Evolutionary conservation across 352 stramenopile species (phyloP), one percentile per base, ranked within the genome.

Genomic region (Globisporangium polare): DNA sequence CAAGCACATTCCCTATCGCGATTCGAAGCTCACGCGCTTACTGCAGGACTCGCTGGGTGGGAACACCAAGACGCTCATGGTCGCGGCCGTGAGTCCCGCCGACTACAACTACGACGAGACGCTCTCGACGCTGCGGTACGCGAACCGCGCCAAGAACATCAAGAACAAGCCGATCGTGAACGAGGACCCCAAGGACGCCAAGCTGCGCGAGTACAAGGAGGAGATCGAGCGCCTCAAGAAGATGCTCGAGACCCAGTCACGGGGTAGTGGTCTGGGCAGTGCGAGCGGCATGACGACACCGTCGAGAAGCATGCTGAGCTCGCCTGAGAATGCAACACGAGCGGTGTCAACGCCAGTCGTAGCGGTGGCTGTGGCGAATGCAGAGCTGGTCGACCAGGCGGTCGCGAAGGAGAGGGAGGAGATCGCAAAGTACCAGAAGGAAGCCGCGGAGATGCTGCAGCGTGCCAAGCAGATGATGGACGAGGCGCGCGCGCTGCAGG

Each of bases 41-140:
- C 76, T 98, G 33, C 82, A 96, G 50, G 91, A 97, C 66, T 89
- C 80, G 55, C 64, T 97, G 3, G 87, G 88, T 26, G 89, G 86
- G 24, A 97, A 95, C 62, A 92, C 81, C 3, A 95, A 94, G 58
- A 97, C 91, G 2, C 74, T 98, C 20, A 99, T 99, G 83, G 84
- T 99, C 31, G 96, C 97, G 0, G 97, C 94, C 31, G 87, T 98
- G 13, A 98, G 90, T 29, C 96, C 97, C 0, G 91, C 93, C 0
- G 93, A 98, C 63, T 96, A 94, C 59, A 98, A 98, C 74, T 96
- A 95, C 35, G 94, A 96, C 63, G 97, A 99, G 64, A 99, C 94
- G 3, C 62, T 98, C 8, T 98, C 89, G 35, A 99, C 97, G 46
- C 72, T 99, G 33, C 89, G 94, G 37, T 99, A 99, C 61, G 97